Evolutionary conservation across 2,329 filamentous ascomycete species (phyloP), one percentile per base, ranked within the genome.

Genomic region (Tolypocladium amazonense): DNA sequence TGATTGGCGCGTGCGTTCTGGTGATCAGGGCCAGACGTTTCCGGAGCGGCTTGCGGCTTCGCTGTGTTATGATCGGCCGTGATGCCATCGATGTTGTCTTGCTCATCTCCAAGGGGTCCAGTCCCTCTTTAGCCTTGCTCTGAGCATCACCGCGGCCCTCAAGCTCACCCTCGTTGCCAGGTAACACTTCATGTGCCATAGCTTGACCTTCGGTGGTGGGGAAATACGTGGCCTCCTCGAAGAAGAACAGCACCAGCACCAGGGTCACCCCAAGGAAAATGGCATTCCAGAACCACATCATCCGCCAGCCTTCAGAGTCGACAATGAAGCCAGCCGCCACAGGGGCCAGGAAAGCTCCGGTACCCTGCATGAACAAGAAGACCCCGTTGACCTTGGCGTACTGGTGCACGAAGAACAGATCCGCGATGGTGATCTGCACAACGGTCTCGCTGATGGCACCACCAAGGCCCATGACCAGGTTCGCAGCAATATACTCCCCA

Each of bases 401-500:
- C 37, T 72, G 67, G 56, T 72, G 66, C 0, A 71, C 62, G 54
- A 71, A 72, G 52, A 72, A 71, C 1, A 73, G 37, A 57, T 74
- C 71, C 2, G 68, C 65, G 35, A 71, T 66, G 0, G 73, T 76
- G 56, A 77, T 73, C 56, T 75, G 73, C 1, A 70, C 73, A 15
- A 75, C 70, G 0, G 71, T 69, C 59, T 77, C 74, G 43, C 73
- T 73, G 6, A 74, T 70, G 6, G 75, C 72, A 12, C 73, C 75
- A 3, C 70, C 69, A 18, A 76, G 57, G 0, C 75, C 72, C 14
- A 69, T 66, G 0, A 73, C 54, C 15, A 71, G 30, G 37, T 80
- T 79, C 41, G 73, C 70, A 0, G 72, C 65, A 65, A 78, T 75
- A 55, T 79, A 66, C 43, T 83, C 79, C 0, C 65, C 73, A 1